phyloP scores from a whole-genome alignment of 805 yeast species.

The Pichia exigua region DNA sequence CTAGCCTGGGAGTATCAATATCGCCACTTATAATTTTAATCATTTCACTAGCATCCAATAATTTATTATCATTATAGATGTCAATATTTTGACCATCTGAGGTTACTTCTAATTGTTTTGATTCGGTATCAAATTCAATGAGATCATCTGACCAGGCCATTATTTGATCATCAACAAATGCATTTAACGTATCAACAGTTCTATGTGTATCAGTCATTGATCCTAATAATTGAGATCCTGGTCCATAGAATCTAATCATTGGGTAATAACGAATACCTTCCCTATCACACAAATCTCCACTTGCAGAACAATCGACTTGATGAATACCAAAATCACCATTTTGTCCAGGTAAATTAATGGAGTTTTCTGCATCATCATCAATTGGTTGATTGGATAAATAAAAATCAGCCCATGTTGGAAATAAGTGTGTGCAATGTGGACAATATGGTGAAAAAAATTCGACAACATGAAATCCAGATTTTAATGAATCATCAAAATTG shows the following conservation, averaged over 20 bases:
- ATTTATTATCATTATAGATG: background rate
- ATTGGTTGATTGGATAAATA: conserved; percentile 42
- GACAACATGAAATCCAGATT: conserved; percentile 58
- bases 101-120: conserved; percentile 13
- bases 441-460: conserved; percentile 92
- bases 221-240: conserved; percentile 33
- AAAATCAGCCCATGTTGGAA: conserved; percentile 76
- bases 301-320: conserved; percentile 79
- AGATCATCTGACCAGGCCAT: conserved; percentile 35
- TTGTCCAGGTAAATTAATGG: conserved; percentile 40
- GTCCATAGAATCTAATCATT: conserved; percentile 58
- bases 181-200: conserved; percentile 40
- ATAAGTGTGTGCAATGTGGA: conserved; percentile 67
- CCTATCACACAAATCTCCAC: conserved; percentile 76
- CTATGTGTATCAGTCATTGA: conserved; percentile 38
- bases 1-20: conserved; percentile 39
- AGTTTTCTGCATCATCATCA: conserved; percentile 36
- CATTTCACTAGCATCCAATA: conserved; percentile 31
- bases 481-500: conserved; percentile 43
- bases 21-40: conserved; percentile 46
- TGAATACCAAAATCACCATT: conserved; percentile 18
- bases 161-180: conserved; percentile 47
- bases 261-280: conserved; percentile 68
- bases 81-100: background rate
- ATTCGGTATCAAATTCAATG: conserved; percentile 33